These are phyloP conservation scores for Stylosanthes scabra DNA, from an alignment of 331 rosid genomes.

Conservation along the genomic window DNA sequence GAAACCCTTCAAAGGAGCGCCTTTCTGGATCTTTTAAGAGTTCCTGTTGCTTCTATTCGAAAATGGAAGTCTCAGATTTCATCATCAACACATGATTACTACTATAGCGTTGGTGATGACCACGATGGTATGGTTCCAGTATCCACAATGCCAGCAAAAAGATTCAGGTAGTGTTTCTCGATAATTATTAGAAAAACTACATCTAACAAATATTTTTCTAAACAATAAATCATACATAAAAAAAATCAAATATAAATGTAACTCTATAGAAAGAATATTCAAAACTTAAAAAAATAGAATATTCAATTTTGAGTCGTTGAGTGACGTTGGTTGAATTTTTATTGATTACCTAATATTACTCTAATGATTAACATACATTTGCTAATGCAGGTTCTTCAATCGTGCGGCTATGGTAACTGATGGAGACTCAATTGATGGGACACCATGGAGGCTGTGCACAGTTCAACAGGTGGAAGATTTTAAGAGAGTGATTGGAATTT, in stretches of 20 bases:
- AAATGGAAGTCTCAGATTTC: conserved; percentile 49
- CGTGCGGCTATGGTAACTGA: conserved; percentile 49
- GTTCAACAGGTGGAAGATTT: conserved; percentile 68
- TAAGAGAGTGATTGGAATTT: conserved; percentile 49
- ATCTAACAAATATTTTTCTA: too few relatives aligned
- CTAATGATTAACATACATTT: too few relatives aligned
- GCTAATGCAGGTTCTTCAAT: conserved; percentile 58
- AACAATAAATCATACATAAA: too few relatives aligned
- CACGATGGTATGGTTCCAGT: not conserved
- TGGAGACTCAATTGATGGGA: conserved; percentile 54
- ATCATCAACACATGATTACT: conserved; percentile 44
- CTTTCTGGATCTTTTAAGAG: conserved; percentile 48
- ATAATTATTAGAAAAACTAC: too few relatives aligned
- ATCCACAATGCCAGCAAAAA: conserved; percentile 34
- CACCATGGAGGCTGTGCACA: conserved; percentile 66
- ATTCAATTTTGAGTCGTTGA: too few relatives aligned
- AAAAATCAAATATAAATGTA: too few relatives aligned
- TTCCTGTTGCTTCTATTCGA: conserved; percentile 55
- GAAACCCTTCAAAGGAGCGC: conserved; percentile 56
- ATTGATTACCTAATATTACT: too few relatives aligned
- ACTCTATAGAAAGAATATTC: too few relatives aligned
- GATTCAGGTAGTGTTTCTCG: too few relatives aligned
- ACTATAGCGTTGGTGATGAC: not conserved
- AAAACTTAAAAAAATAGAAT: too few relatives aligned
- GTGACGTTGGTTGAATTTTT: too few relatives aligned